Conservation (phyloP, 495 filamentous ascomycete genomes). For the Xylaria castorea region DNA sequence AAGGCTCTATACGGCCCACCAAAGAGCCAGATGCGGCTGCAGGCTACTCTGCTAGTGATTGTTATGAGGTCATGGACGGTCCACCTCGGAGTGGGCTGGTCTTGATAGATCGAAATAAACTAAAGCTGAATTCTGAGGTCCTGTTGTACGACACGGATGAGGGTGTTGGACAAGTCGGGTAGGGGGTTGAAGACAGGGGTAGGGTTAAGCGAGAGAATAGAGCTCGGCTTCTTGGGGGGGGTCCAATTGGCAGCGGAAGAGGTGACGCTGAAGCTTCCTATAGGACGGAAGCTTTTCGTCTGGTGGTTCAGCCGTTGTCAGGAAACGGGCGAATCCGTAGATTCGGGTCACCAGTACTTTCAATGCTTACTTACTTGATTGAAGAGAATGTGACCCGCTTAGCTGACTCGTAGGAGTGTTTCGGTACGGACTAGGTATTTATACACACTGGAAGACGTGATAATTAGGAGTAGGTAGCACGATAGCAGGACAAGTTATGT, state of each 20-base stretch:
- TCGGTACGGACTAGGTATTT: not conserved
- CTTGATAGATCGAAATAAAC: slow-evolving; percentile 28
- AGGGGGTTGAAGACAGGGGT: not conserved
- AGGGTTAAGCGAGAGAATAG: slow-evolving; percentile 4
- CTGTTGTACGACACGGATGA: not conserved
- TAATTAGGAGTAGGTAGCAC: not conserved
- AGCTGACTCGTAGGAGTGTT: slow-evolving; percentile 2
- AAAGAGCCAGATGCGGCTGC: slow-evolving; percentile 29
- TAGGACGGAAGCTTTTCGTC: not conserved
- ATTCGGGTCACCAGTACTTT: slow-evolving; percentile 2
- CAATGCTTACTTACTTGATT: slow-evolving; percentile 6
- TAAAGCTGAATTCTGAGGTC: not conserved
- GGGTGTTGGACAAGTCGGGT: not conserved
- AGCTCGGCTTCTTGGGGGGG: not conserved
- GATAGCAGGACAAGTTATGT: not conserved
- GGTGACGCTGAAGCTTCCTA: slow-evolving; percentile 2
- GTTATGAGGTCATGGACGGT: slow-evolving; percentile 41
- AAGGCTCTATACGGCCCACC: slow-evolving; percentile 30
- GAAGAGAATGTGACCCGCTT: slow-evolving; percentile 3
- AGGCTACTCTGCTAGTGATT: slow-evolving; percentile 27
- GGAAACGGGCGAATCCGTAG: not conserved
- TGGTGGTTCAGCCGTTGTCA: not conserved
- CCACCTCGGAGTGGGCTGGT: slow-evolving; percentile 33
- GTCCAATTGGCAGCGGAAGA: slow-evolving; percentile 3
- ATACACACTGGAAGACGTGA: not conserved